Percentiles rank a stretch among this genome's conserved stretches.
These are phyloP conservation scores for Hypoxylon sp. DNA, from an alignment of 2,329 filamentous ascomycete genomes.

Conservation along the genomic window DNA sequence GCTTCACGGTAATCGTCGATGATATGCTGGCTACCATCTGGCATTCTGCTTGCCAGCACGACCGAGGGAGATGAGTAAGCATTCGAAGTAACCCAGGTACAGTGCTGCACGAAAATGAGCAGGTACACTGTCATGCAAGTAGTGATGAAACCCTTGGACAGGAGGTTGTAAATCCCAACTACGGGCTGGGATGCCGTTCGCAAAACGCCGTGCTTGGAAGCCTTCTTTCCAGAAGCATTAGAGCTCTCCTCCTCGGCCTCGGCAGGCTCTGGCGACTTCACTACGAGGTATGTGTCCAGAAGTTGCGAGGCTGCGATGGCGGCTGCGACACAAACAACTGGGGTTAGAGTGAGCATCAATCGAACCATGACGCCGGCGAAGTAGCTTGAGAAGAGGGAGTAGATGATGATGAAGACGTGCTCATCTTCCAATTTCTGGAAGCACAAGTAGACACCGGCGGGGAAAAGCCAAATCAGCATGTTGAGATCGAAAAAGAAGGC, in stretches of 20 bases:
- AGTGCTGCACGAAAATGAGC: slow-evolving; percentile 93
- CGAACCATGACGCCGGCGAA: slow-evolving; percentile 99
- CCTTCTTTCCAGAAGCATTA: slow-evolving; percentile 67
- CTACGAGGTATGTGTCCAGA: slow-evolving; percentile 82
- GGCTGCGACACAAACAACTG: slow-evolving; percentile 93
- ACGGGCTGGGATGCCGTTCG: slow-evolving; percentile 76
- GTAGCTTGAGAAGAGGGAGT: slow-evolving; percentile 95
- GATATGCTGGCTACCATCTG: slow-evolving; percentile 96
- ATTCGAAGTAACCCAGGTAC: slow-evolving; percentile 99
- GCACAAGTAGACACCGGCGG: slow-evolving; percentile 96
- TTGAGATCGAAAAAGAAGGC: slow-evolving; percentile 99
- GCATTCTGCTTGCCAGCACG: slow-evolving; percentile 88
- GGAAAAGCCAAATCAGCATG: slow-evolving; percentile 98
- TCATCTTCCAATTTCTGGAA: slow-evolving; percentile 94
- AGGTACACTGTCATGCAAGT: slow-evolving; percentile 80
- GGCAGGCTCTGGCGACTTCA: slow-evolving; percentile 67
- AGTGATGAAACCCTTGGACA: slow-evolving; percentile 83
- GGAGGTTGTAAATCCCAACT: slow-evolving; percentile 81
- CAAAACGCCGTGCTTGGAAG: slow-evolving; percentile 63
- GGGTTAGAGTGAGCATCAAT: slow-evolving; percentile 96
- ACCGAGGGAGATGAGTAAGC: slow-evolving; percentile 98
- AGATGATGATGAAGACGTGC: slow-evolving; percentile 97
- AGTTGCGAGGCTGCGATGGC: slow-evolving; percentile 89
- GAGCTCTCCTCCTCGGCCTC: slow-evolving; percentile 54
- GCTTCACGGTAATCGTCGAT: slow-evolving; percentile 99